Conservation (phyloP, 2,329 filamentous ascomycete species). For the Colletotrichum abscissum region DNA sequence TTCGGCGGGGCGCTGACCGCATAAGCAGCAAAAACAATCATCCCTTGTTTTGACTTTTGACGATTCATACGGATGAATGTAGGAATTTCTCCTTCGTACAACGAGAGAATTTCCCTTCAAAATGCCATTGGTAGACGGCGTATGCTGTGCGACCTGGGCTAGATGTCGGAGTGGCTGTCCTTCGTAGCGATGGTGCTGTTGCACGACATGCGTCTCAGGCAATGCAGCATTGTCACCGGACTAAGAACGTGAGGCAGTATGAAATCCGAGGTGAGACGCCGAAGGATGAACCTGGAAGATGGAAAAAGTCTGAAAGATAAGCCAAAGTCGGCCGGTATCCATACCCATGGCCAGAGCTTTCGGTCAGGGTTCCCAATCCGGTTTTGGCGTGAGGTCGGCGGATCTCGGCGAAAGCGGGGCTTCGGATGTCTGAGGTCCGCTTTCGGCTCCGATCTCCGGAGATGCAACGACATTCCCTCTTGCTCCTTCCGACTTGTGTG, state of each 20-base stretch:
- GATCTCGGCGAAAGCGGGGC: constrained; percentile 6
- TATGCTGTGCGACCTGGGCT: neutral
- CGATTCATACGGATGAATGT: too few species aligned
- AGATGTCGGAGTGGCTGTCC: neutral
- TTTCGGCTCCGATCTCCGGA: constrained; percentile 31
- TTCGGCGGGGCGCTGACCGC: constrained; percentile 13
- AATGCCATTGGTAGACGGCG: neutral
- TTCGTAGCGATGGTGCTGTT: too few species aligned
- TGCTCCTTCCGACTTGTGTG: neutral
- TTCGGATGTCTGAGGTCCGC: constrained; percentile 4
- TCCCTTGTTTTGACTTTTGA: neutral
- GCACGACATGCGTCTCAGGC: neutral
- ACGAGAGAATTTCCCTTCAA: neutral
- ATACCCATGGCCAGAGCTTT: constrained; percentile 7
- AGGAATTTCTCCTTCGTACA: too few species aligned
- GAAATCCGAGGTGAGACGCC: neutral
- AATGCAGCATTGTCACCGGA: neutral
- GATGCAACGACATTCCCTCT: neutral
- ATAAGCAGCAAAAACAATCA: neutral
- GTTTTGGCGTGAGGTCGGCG: neutral
- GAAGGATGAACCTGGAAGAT: neutral
- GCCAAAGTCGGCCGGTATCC: constrained; percentile 7
- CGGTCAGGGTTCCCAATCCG: constrained; percentile 2
- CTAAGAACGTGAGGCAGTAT: neutral
- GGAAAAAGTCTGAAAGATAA: neutral